Percentiles rank a stretch among this genome's conserved stretches.
These are phyloP conservation scores for Xylaria sp. DNA, from an alignment of 2,329 filamentous ascomycete genomes.

Conservation along the genomic window DNA sequence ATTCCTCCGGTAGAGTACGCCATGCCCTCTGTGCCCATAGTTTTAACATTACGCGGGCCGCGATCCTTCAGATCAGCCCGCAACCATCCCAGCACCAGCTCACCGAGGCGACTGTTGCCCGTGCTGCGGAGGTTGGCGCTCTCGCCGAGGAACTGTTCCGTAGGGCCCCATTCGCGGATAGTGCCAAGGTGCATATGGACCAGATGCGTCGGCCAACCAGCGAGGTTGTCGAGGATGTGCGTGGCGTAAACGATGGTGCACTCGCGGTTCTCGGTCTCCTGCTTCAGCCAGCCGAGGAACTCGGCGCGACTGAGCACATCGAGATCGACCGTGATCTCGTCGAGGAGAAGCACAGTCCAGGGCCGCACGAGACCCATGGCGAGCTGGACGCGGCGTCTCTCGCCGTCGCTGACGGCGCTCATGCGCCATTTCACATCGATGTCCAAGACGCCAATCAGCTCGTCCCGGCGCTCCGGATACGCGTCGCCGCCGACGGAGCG, in stretches of 20 bases:
- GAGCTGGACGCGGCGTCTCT: constrained; percentile 89
- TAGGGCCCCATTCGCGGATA: constrained; percentile 85
- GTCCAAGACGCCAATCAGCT: constrained; percentile 88
- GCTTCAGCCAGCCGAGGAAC: constrained; percentile 87
- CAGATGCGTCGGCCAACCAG: constrained; percentile 93
- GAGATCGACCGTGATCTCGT: constrained; percentile 97
- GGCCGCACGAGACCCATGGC: constrained; percentile 94
- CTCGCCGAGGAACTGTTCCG: constrained; percentile 73
- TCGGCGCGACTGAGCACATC: constrained; percentile 86
- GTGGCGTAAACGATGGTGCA: constrained; percentile 98
- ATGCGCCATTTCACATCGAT: constrained; percentile 94
- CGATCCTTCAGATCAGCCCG: constrained; percentile 80
- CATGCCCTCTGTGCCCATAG: constrained; percentile 69
- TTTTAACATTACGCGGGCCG: constrained; percentile 75
- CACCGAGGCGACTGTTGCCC: constrained; percentile 86
- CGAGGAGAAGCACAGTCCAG: constrained; percentile 89
- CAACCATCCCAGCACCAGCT: constrained; percentile 90
- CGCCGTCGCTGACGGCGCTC: constrained; percentile 94
- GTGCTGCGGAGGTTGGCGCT: constrained; percentile 55
- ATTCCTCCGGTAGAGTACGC: constrained; percentile 67
- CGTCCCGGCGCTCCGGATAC: constrained; percentile 84
- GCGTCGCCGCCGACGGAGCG: constrained; percentile 85
- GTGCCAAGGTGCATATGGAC: constrained; percentile 94
- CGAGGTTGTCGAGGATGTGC: constrained; percentile 95
- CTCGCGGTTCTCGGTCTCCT: constrained; percentile 81